A percentile compares a stretch with the other conserved stretches of the same genome.
phyloP scores from a whole-genome alignment of 306 rosid species.

The Carpinus fangiana region DNA sequence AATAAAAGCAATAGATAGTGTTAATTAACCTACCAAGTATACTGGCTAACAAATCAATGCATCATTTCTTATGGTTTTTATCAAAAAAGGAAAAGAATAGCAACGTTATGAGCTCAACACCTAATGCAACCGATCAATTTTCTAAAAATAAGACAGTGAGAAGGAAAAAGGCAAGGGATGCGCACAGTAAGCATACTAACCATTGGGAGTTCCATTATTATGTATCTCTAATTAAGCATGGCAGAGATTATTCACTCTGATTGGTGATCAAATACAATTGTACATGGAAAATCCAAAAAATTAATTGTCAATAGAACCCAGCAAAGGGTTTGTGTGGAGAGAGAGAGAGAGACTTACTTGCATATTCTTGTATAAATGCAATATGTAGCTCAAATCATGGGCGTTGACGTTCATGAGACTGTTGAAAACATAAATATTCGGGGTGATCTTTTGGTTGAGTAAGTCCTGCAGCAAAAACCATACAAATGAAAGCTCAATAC shows the following conservation, averaged over 20 bases:
- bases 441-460: constrained; percentile 72
- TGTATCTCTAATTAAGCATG: not conserved
- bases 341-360: constrained; percentile 46
- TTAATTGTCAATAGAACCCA: not conserved
- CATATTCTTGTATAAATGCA: constrained; percentile 61
- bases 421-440: constrained; percentile 85
- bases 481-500: constrained; percentile 22
- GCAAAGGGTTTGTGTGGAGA: constrained; percentile 4
- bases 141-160: not conserved
- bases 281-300: not conserved
- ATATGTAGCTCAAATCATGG: constrained; percentile 74
- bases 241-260: not conserved
- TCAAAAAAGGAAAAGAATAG: not conserved
- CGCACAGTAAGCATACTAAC: not conserved
- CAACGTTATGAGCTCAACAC: not conserved
- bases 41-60: not conserved
- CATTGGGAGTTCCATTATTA: not conserved
- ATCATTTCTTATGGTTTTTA: not conserved
- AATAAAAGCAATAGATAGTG: not conserved
- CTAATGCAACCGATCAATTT: not conserved
- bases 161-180: not conserved
- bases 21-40: not conserved
- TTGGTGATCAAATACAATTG: not conserved
- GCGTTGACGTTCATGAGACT: constrained; percentile 95
- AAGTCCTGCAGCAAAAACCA: constrained; percentile 64